Conservation (phyloP, 352 stramenopile species). For the Porosira glacialis region DNA sequence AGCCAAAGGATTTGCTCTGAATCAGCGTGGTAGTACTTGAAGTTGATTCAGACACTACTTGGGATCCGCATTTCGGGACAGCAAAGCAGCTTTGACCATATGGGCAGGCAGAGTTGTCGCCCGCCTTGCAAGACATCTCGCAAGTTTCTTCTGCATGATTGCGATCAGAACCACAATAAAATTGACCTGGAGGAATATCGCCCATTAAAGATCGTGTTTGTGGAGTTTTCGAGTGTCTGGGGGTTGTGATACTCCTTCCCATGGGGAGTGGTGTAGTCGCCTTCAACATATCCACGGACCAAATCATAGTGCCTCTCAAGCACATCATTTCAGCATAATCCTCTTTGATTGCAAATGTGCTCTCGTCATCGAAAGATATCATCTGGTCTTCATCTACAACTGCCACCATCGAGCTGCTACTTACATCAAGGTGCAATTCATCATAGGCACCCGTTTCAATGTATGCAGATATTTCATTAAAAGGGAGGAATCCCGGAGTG, state of each 20-base stretch:
- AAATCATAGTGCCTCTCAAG: slow-evolving; percentile 55
- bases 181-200: too few species aligned
- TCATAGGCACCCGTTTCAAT: slow-evolving; percentile 49
- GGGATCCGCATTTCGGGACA: slow-evolving; percentile 64
- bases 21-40: slow-evolving; percentile 18
- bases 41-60: too few species aligned
- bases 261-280: too few species aligned
- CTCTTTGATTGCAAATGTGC: slow-evolving; percentile 54
- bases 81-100: slow-evolving; percentile 74
- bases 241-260: too few species aligned
- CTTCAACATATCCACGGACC: slow-evolving; percentile 59
- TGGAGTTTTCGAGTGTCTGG: neutral
- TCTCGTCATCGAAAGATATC: slow-evolving; percentile 55
- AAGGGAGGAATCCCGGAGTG: slow-evolving; percentile 55
- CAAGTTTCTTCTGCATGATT: slow-evolving; percentile 69
- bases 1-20: slow-evolving; percentile 46
- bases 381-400: slow-evolving; percentile 50
- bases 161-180: slow-evolving; percentile 77
- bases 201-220: slow-evolving; percentile 26
- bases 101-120: slow-evolving; percentile 64
- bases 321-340: slow-evolving; percentile 55
- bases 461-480: slow-evolving; percentile 59
- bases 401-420: slow-evolving; percentile 40
- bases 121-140: slow-evolving; percentile 60
- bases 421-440: slow-evolving; percentile 36